Base-by-base conservation (phyloP, 257 asterid genomes). In the Anisodus acutangulus region DNA sequence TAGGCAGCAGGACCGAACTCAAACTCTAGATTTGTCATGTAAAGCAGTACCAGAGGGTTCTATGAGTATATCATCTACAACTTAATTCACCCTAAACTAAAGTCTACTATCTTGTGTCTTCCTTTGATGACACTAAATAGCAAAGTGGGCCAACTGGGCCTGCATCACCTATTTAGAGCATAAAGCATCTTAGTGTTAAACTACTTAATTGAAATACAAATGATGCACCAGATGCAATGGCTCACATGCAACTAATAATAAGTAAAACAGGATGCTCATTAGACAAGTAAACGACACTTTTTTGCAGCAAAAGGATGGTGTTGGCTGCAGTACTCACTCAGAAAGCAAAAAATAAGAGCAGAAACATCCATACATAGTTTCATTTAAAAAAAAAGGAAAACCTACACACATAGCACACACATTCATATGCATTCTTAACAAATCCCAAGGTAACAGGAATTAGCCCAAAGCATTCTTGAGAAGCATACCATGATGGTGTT, bases 161-260 rank as follows among this genome's bases (percentile, higher is more conserved):
- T 45, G 58, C 80, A 45, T 45, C 39, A 72, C 41, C 59, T n/a
- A 74, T 49, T 43, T 47, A 74, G 80, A 74, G 80, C 59, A 49
- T 49, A 49, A 45, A 39, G 13, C 0, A n/a, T 41, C 76, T 35
- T 67, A 35, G 11, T 37, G 0, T 71, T 4, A 74, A 58, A 49
- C 11, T 71, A 49, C 10, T 72, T 45, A 0, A 9, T 9, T 74
- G 43, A 22, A 0, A 22, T 74, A 74, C n/a, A 72, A 49, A 76
- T 19, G 13, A 51, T 49, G 39, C 79, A 71, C n/a, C 39, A 71
- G 39, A 71, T 45, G 58, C 57, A 67, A 67, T 5, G 11, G 35
- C 41, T 72, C 7, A 11, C 45, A 22, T 76, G 22, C 19, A 51
- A 22, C 17, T 22, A 12, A 49, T 51, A 76, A 0, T 22, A 4